These are phyloP conservation scores for Sporisorium graminicola DNA, from an alignment of 1,284 basidiomycete species.

Conservation along the genomic window DNA sequence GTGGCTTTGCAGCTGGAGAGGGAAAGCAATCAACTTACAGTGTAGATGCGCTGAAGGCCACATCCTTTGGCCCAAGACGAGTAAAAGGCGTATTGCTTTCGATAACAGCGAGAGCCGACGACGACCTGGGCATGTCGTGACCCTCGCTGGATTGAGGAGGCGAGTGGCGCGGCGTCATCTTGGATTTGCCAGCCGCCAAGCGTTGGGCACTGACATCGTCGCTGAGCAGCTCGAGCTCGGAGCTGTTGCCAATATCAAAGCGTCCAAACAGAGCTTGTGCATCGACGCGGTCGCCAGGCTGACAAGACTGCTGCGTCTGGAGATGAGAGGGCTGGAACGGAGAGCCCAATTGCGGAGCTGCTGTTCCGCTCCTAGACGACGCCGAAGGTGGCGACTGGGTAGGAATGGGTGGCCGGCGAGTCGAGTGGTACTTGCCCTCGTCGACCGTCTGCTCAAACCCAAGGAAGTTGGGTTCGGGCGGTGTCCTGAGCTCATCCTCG, in stretches of 20 bases:
- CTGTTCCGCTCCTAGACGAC: not conserved
- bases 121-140: constrained; percentile 8
- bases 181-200: constrained; percentile 34
- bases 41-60: constrained; percentile 42
- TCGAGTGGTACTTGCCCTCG: too few relatives aligned
- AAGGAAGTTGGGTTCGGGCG: constrained; percentile 34
- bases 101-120: constrained; percentile 1
- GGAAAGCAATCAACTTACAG: constrained; percentile 6
- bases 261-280: not conserved
- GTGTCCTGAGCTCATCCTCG: constrained; percentile 43
- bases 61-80: constrained; percentile 34
- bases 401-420: not conserved
- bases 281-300: not conserved
- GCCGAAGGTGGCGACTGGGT: not conserved
- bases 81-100: constrained; percentile 41
- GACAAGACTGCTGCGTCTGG: constrained; percentile 2
- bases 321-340: constrained; percentile 15
- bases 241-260: constrained; percentile 20
- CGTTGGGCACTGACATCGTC: constrained; percentile 23
- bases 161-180: constrained; percentile 18
- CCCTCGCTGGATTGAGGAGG: constrained; percentile 11
- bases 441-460: constrained; percentile 9
- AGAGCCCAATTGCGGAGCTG: constrained; percentile 12
- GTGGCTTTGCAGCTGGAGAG: not conserved
- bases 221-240: constrained; percentile 36